These are phyloP conservation scores for Naumovozyma castellii DNA, from an alignment of 805 yeast species.

Conservation along the genomic window DNA sequence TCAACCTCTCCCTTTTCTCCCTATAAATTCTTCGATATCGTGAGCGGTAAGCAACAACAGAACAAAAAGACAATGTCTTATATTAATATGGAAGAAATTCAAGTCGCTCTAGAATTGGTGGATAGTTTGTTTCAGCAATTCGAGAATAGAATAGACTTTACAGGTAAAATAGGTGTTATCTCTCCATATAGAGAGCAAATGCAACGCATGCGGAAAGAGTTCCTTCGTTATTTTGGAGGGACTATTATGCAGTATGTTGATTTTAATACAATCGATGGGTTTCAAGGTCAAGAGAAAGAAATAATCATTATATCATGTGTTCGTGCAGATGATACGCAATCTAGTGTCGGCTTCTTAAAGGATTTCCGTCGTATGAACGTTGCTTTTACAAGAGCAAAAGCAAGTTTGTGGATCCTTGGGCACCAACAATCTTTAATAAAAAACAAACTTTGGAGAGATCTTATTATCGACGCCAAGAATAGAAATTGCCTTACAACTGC, in stretches of 20 bases:
- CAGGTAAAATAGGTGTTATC: conserved; percentile 76
- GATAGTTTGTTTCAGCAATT: conserved; percentile 40
- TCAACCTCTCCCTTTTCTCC: conserved; percentile 47
- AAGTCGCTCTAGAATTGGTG: conserved; percentile 59
- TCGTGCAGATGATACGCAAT: conserved; percentile 54
- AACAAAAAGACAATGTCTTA: conserved; percentile 59
- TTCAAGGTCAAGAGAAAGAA: conserved; percentile 96
- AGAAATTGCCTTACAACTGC: conserved; percentile 32
- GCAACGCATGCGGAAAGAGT: conserved; percentile 44
- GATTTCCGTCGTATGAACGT: conserved; percentile 96
- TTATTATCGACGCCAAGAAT: conserved; percentile 54
- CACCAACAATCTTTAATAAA: conserved; percentile 53
- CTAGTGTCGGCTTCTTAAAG: conserved; percentile 76
- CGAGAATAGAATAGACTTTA: conserved; percentile 41
- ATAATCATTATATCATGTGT: conserved; percentile 89
- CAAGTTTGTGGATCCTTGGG: conserved; percentile 90
- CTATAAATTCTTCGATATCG: conserved; percentile 65
- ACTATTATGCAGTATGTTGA: conserved; percentile 58
- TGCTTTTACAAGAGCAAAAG: conserved; percentile 86
- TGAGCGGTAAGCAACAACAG: conserved; percentile 55
- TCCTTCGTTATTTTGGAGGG: conserved; percentile 52
- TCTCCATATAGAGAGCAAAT: conserved; percentile 94
- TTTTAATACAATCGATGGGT: conserved; percentile 94
- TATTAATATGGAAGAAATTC: conserved; percentile 62
- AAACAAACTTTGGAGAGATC: conserved; percentile 63